Base-by-base conservation (phyloP, 805 yeast species). In the Barnettozyma vustinii region DNA sequence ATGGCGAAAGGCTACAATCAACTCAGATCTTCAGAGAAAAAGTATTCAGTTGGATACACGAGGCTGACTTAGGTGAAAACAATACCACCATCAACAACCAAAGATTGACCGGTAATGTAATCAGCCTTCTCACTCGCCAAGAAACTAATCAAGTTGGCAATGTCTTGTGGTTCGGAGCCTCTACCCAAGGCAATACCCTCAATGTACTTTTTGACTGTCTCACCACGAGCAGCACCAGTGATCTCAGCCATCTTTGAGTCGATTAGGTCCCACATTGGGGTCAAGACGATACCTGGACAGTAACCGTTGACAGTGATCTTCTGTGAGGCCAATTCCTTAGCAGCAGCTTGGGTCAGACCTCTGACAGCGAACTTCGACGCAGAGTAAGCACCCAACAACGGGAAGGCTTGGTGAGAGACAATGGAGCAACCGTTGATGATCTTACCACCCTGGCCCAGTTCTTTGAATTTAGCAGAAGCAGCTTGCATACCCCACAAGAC, bases 231-330 rank as follows among this genome's bases (percentile, higher is more conserved):
- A 44, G 52, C 59, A 30, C 68, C 64, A 33, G 55, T 49, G 40
- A 58, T 42, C 45, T 54, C 59, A 32, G 60, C 53, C 51, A 63
- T 46, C 52, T 56, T 50, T 20, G 51, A 50, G 52, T 64, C 68
- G 36, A 64, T 60, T 26, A 57, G 48, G 43, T 64, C 67, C 61
- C 66, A 60, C 65, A 71, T 61, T 51, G 69, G 68, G 1, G 75
- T 70, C 13, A 62, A 53, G 12, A 69, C 72, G 45, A 66, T 64
- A 27, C 73, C 75, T 18, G 74, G 74, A 49, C 68, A 67, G 47
- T 69, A 65, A 3, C 66, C 54, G 51, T 71, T 71, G n/a, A 70
- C 69, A 15, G 69, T 64, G 49, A 71, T 67, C 46, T 67, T 64
- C 35, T 64, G 48, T 9, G 56, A 46, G 0, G 72, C 72, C 49